phyloP scores from a whole-genome alignment of 1,139 yeast genomes.

The Taphrina pruni region DNA sequence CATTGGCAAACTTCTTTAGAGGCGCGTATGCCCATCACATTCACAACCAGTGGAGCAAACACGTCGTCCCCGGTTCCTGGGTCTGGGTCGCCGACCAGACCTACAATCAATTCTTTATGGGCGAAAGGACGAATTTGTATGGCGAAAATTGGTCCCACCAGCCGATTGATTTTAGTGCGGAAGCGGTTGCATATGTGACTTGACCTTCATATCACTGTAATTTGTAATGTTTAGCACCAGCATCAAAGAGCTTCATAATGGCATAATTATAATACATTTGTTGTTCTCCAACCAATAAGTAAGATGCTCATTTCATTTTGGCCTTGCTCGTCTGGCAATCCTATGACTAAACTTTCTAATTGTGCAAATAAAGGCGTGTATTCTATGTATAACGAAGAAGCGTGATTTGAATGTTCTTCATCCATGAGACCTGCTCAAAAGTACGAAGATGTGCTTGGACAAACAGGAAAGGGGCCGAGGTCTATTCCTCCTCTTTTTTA shows the following conservation, averaged over 20 bases:
- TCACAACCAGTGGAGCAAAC: conserved; percentile 35
- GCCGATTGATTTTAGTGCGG: conserved; percentile 14
- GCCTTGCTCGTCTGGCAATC: neutral
- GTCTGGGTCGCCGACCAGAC: conserved; percentile 39
- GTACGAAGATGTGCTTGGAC: neutral
- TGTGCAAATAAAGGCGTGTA: neutral
- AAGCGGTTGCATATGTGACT: conserved; percentile 13
- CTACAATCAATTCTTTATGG: conserved; percentile 28
- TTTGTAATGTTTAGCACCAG: neutral
- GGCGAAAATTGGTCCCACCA: conserved; percentile 30
- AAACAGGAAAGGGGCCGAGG: too few species aligned
- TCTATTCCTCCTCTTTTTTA: neutral
- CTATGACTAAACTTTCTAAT: neutral
- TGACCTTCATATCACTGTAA: conserved; percentile 2
- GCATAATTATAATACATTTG: neutral
- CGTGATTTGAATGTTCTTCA: too few species aligned
- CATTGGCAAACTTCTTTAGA: conserved; percentile 25
- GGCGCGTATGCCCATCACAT: conserved; percentile 38
- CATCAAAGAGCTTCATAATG: neutral
- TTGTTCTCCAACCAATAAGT: too few species aligned
- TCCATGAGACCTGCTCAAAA: neutral
- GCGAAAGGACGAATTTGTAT: conserved; percentile 27
- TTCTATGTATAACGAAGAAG: neutral
- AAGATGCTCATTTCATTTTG: neutral
- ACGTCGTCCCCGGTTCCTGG: conserved; percentile 34